Percentiles rank a stretch among this genome's conserved stretches.
These are phyloP conservation scores for Stephanodiscus triporus DNA, from an alignment of 108 stramenopile species.

Conservation along the genomic window DNA sequence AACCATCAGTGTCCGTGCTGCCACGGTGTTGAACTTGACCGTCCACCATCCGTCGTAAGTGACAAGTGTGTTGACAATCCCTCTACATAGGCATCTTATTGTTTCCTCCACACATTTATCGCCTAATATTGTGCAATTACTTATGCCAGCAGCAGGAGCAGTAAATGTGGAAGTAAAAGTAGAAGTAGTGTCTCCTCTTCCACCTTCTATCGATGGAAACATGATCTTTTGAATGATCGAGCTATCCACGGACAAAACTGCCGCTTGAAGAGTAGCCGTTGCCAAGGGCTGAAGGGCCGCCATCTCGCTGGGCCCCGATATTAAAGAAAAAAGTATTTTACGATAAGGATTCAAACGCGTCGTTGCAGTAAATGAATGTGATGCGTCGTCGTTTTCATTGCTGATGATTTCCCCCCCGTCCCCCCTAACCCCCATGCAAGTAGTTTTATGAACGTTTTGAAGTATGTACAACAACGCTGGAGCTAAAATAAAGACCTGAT, in stretches of 20 bases:
- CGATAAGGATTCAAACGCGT: conserved; percentile 48
- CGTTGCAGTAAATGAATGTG: neutral
- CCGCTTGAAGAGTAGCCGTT: conserved; percentile 37
- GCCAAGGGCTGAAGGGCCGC: conserved; percentile 45
- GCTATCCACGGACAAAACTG: conserved; percentile 31
- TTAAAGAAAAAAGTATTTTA: conserved; percentile 32
- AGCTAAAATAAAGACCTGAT: conserved; percentile 74
- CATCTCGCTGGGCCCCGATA: conserved; percentile 46
- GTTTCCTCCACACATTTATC: conserved; percentile 15
- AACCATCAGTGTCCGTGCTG: conserved; percentile 64
- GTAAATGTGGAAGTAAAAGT: neutral
- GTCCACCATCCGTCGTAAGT: conserved; percentile 62
- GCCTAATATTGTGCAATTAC: neutral
- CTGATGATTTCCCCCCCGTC: neutral
- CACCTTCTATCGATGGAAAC: conserved; percentile 17
- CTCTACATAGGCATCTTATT: conserved; percentile 33
- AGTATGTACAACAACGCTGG: conserved; percentile 75
- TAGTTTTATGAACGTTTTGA: conserved; percentile 42
- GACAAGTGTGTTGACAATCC: conserved; percentile 44
- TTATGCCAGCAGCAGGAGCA: neutral
- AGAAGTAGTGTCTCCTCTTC: neutral
- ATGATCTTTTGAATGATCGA: conserved; percentile 20
- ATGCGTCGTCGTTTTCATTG: neutral
- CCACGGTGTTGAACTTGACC: conserved; percentile 63
- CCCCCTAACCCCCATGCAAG: neutral